phyloP scores from a whole-genome alignment of 2,329 filamentous ascomycete species.

The Colletotrichum cuscutae region DNA sequence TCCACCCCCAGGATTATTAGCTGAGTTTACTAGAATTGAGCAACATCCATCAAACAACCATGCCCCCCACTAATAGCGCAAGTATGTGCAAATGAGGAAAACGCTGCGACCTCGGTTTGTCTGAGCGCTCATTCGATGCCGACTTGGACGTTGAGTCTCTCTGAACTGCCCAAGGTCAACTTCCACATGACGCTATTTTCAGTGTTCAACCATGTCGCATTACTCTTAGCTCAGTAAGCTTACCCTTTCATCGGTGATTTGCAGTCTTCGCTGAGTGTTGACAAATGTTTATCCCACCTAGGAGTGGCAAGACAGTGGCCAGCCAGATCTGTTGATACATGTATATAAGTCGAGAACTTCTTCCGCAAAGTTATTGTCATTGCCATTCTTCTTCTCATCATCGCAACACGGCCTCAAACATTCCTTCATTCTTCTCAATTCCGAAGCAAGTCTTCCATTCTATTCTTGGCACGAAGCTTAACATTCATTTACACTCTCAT shows the following conservation, averaged over 20 bases:
- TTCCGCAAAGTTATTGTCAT: neutral
- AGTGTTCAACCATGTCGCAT: neutral
- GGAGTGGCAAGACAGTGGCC: neutral
- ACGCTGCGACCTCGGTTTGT: no score
- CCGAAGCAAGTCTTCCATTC: neutral
- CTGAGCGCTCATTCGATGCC: no score
- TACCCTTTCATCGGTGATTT: neutral
- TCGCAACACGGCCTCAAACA: neutral
- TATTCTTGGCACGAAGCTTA: neutral
- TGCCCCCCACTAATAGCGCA: neutral
- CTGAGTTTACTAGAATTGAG: neutral
- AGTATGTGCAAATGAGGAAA: neutral
- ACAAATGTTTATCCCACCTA: neutral
- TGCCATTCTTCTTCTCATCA: neutral
- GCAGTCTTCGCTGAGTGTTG: neutral
- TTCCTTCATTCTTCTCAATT: neutral
- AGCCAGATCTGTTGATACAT: neutral
- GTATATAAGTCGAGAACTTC: neutral
- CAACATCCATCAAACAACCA: slow-evolving; percentile 1
- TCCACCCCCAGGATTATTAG: neutral
- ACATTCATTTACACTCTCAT: neutral
- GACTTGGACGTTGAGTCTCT: neutral
- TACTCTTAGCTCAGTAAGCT: neutral
- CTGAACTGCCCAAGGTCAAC: no score
- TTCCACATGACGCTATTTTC: neutral